Evolutionary conservation across 176 grass and related monocot genomes (phyloP).

Genomic region (Cymbopogon citratus): DNA sequence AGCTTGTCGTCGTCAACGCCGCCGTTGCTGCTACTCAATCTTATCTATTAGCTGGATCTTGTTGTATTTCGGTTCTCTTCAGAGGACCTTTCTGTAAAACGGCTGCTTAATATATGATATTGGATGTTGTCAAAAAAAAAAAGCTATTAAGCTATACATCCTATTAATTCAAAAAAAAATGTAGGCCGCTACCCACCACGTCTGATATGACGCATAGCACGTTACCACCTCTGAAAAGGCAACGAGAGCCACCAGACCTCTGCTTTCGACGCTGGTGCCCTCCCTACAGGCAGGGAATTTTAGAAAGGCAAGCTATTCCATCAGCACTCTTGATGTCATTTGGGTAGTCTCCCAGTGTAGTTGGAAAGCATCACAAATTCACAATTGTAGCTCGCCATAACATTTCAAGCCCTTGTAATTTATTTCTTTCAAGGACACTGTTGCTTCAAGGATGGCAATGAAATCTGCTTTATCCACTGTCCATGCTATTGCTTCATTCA

Average conservation of each 20-base stretch:
- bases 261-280: not conserved
- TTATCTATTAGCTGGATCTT: no score
- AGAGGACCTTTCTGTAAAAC: no score
- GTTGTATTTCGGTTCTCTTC: no score
- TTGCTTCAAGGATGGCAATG: not conserved
- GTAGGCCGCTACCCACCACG: not conserved
- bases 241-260: not conserved
- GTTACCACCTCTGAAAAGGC: not conserved
- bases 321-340: not conserved
- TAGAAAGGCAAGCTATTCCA: not conserved
- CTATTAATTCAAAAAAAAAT: not conserved
- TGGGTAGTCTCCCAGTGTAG: not conserved
- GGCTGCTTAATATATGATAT: no score
- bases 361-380: not conserved
- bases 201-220: not conserved
- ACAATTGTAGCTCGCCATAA: not conserved
- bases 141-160: not conserved
- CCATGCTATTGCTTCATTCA: not conserved
- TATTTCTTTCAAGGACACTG: not conserved
- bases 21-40: no score
- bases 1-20: no score
- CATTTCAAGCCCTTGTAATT: not conserved
- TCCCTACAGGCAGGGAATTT: not conserved
- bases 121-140: no score
- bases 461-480: not conserved